Conservation (phyloP, 2,329 filamentous ascomycete species). For the Fusarium foetens region DNA sequence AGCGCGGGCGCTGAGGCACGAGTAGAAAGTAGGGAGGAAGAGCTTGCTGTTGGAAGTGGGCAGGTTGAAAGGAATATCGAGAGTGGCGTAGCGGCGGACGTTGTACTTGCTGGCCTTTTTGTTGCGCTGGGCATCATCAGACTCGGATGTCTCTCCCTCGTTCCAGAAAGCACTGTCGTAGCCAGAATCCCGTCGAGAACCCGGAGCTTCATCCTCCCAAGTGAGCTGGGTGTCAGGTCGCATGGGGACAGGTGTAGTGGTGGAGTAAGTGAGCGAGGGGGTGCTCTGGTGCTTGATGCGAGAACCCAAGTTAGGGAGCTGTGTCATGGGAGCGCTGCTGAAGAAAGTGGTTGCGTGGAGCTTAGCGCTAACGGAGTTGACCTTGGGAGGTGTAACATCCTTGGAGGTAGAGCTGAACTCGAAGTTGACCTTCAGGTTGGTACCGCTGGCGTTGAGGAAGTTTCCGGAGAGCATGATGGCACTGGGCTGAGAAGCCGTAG, state of each 20-base stretch:
- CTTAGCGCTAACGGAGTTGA: constrained; percentile 62
- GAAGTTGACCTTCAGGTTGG: constrained; percentile 57
- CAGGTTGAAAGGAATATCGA: constrained; percentile 61
- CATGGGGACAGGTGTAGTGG: constrained; percentile 55
- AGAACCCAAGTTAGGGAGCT: constrained; percentile 62
- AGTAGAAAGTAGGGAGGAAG: constrained; percentile 68
- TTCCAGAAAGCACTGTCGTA: constrained; percentile 58
- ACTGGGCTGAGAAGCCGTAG: constrained; percentile 57
- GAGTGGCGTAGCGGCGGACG: constrained; percentile 53
- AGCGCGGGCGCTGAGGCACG: constrained; percentile 65
- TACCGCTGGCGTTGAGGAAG: constrained; percentile 55
- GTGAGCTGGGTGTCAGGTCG: constrained; percentile 48
- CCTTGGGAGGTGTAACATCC: constrained; percentile 58
- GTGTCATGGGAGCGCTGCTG: constrained; percentile 56
- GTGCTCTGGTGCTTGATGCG: constrained; percentile 53
- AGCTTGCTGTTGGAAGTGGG: constrained; percentile 59
- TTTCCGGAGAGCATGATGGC: constrained; percentile 63
- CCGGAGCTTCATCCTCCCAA: constrained; percentile 55
- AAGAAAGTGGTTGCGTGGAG: constrained; percentile 64
- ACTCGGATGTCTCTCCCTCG: constrained; percentile 51
- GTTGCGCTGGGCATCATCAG: constrained; percentile 33
- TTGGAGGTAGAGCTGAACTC: constrained; percentile 58
- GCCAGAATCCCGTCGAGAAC: constrained; percentile 62
- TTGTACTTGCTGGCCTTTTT: constrained; percentile 47
- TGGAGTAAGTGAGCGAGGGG: constrained; percentile 59